A percentile compares a stretch with the other conserved stretches of the same genome.
Evolutionary conservation across 2,329 filamentous ascomycete species (phyloP).

Genomic region (Penicillium psychrosexuale): DNA sequence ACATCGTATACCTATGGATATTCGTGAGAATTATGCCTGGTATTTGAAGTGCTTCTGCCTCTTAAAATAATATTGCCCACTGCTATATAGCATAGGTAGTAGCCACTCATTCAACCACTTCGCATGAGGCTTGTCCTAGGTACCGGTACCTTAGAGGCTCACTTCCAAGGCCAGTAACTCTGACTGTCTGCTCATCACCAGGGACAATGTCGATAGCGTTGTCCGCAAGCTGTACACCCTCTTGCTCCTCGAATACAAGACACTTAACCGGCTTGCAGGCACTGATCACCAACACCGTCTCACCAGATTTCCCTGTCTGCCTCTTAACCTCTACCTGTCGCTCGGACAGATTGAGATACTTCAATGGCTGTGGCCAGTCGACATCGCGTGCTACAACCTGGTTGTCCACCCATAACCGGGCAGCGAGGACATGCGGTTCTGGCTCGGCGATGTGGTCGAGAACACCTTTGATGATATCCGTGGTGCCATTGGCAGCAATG

Average conservation of each 20-base stretch:
- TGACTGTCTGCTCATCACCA: slow-evolving; percentile 53
- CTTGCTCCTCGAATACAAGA: slow-evolving; percentile 58
- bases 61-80: background rate
- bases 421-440: slow-evolving; percentile 55
- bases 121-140: slow-evolving; percentile 22
- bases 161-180: slow-evolving; percentile 21
- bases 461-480: slow-evolving; percentile 48
- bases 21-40: background rate
- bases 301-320: slow-evolving; percentile 32
- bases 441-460: slow-evolving; percentile 50
- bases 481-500: slow-evolving; percentile 55
- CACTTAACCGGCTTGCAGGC: slow-evolving; percentile 56
- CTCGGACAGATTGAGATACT: slow-evolving; percentile 55
- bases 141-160: slow-evolving; percentile 27
- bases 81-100: background rate
- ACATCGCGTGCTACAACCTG: slow-evolving; percentile 53
- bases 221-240: slow-evolving; percentile 53
- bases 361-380: slow-evolving; percentile 61
- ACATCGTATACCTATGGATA: background rate
- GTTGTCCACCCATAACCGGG: slow-evolving; percentile 53
- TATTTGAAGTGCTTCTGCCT: background rate
- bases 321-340: slow-evolving; percentile 48
- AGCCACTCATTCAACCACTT: slow-evolving; percentile 4
- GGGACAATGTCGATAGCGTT: slow-evolving; percentile 58
- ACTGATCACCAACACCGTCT: slow-evolving; percentile 43